A percentile compares a stretch with the other conserved stretches of the same genome.
Conservation (phyloP, 306 rosid species). For the Castanea mollissima region DNA sequence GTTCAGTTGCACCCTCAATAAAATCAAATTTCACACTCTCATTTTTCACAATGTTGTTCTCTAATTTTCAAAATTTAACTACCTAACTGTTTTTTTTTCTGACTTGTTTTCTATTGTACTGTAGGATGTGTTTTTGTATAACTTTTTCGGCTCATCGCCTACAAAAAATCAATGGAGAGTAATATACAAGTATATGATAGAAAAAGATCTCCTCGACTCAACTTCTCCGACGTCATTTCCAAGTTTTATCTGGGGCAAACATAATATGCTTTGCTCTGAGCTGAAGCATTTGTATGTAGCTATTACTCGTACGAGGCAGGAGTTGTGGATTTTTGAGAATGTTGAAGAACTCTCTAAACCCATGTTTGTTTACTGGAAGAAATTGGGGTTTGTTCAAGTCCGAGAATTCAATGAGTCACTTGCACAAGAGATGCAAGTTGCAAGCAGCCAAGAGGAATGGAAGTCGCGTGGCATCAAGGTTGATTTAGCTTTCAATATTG, state of each 20-base stretch:
- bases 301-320: slow-evolving; percentile 74
- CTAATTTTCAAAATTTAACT: too few relatives aligned
- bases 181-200: slow-evolving; percentile 60
- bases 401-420: slow-evolving; percentile 62
- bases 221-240: slow-evolving; percentile 18
- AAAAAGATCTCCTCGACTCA: slow-evolving; percentile 49
- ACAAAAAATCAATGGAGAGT: slow-evolving; percentile 67
- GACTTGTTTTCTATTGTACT: too few relatives aligned
- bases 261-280: slow-evolving; percentile 70
- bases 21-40: too few relatives aligned
- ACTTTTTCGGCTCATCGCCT: slow-evolving; percentile 69
- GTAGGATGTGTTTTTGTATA: slow-evolving; percentile 70
- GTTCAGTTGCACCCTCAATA: too few relatives aligned
- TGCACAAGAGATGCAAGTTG: slow-evolving; percentile 70
- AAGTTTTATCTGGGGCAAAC: slow-evolving; percentile 46
- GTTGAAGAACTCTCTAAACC: slow-evolving; percentile 38
- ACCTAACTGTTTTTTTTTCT: too few relatives aligned
- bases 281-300: slow-evolving; percentile 72
- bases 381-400: slow-evolving; percentile 57
- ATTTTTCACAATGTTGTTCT: too few relatives aligned
- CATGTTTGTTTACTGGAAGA: slow-evolving; percentile 68
- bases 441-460: slow-evolving; percentile 80
- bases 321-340: slow-evolving; percentile 72
- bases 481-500: background rate
- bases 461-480: slow-evolving; percentile 77